Base-by-base conservation (phyloP, 805 yeast species). In the Metschnikowia sp. region DNA sequence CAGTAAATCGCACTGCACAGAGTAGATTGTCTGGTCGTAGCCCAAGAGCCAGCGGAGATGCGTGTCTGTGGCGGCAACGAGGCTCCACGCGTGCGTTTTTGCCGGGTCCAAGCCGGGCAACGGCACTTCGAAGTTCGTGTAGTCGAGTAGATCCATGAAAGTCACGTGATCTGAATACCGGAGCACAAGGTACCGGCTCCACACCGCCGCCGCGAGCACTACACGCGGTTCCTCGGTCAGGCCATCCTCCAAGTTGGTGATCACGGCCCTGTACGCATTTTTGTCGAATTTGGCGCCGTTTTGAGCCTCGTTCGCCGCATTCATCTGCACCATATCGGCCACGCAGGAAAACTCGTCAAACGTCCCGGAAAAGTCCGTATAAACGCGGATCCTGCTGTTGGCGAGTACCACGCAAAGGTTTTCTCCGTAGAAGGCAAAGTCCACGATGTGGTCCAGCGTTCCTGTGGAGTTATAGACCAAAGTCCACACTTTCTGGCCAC, bases 331-430 rank as follows among this genome's bases (percentile, higher is more conserved):
- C 15, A 30, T 37, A 18, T 46, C 35, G 15, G 33, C 49, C 7
- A 60, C 58, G 43, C 51, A 69, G 9, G 45, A 40, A 54, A 72
- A 75, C 55, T 83, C 88, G 40, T 73, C 72, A 60, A 86, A 88
- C 39, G 79, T 83, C 3, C 88, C 86, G 18, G 79, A 78, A 52
- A 85, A 81, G 56, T 86, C 90, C 36, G 72, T 64, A 63, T 86
- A 87, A 28, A 74, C 66, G 28, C 95, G 68, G 22, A 75, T 77
- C 29, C 65, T 69, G 7, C 85, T 84, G 42, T 70, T 67, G 31
- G 70, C 74, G 33, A 82, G 61, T 1, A 84, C 76, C 10, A 85
- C 78, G 10, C 83, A 64, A 40, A 88, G 69, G 42, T 76, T 72
- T 55, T 83, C 90, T 19, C 69, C 63, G 2, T 57, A 55, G 13